A percentile compares a stretch with the other conserved stretches of the same genome.
phyloP scores from a whole-genome alignment of 2,329 filamentous ascomycete genomes.

The Fusarium coffeatum region DNA sequence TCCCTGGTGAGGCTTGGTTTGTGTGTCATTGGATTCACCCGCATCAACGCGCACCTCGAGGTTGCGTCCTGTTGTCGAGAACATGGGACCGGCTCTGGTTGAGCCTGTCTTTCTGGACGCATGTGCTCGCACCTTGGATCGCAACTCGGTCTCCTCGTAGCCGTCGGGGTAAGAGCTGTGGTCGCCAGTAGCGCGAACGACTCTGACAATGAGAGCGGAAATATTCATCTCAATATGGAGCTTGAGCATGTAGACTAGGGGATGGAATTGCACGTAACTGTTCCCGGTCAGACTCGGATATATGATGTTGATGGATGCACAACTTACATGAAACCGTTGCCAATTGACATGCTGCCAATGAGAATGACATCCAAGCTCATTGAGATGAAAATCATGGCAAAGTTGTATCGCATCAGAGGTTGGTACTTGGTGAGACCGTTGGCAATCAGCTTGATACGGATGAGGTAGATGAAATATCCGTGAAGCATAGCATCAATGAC shows the following conservation, averaged over 20 bases:
- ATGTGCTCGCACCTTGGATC: slow-evolving; percentile 19
- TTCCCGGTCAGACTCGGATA: background rate
- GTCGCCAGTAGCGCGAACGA: slow-evolving; percentile 42
- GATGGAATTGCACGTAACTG: slow-evolving; percentile 45
- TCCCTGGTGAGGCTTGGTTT: slow-evolving; percentile 1
- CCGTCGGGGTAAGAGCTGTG: slow-evolving; percentile 33
- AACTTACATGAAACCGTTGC: slow-evolving; percentile 41
- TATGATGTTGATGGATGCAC: accelerated
- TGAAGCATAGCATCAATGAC: slow-evolving; percentile 49
- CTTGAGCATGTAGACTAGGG: slow-evolving; percentile 44
- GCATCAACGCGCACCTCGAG: slow-evolving; percentile 27
- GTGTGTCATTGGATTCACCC: background rate
- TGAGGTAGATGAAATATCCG: slow-evolving; percentile 51
- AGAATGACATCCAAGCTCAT: slow-evolving; percentile 45
- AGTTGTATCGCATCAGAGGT: slow-evolving; percentile 53
- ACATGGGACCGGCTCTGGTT: background rate
- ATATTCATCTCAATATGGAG: slow-evolving; percentile 45
- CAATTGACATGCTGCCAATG: slow-evolving; percentile 42
- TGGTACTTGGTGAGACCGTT: slow-evolving; percentile 62
- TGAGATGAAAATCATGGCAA: slow-evolving; percentile 43
- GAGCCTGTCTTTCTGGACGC: background rate
- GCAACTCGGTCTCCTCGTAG: slow-evolving; percentile 30
- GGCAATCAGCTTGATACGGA: slow-evolving; percentile 56
- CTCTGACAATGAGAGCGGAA: slow-evolving; percentile 37
- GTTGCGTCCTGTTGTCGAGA: slow-evolving; percentile 23